Conservation (phyloP, 192 early-diverging fungal genomes). For the Phycomyces blakesleeanus region DNA sequence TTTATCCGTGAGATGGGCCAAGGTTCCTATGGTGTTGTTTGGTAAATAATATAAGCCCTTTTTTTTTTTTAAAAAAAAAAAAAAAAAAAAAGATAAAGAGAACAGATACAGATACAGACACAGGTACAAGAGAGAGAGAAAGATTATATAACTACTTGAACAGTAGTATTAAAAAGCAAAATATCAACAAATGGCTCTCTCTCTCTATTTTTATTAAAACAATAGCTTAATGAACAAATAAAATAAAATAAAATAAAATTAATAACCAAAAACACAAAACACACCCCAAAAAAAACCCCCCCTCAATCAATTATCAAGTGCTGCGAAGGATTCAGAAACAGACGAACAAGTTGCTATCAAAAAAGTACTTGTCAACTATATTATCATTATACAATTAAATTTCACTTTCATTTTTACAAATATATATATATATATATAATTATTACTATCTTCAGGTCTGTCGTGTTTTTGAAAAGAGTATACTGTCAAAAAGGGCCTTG, state of each 20-base stretch:
- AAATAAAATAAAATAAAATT: not conserved
- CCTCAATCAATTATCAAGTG: slow-evolving; percentile 17
- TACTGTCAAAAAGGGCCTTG: slow-evolving; percentile 66
- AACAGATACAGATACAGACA: no score
- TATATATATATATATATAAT: not conserved
- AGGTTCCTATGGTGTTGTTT: slow-evolving; percentile 77
- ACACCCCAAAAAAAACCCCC: no score
- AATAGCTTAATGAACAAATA: no score
- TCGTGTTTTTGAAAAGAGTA: slow-evolving; percentile 61
- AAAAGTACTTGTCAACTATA: slow-evolving; percentile 41
- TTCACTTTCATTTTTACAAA: not conserved
- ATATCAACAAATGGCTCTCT: no score
- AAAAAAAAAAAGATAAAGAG: slow-evolving; percentile 4
- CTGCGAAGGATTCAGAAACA: slow-evolving; percentile 40
- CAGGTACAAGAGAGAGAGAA: no score
- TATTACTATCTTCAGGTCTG: slow-evolving; percentile 22
- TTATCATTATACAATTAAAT: not conserved
- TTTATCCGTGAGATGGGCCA: slow-evolving; percentile 83
- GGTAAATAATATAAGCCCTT: slow-evolving; percentile 21
- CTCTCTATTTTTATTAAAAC: no score
- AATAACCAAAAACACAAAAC: no score
- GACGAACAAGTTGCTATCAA: slow-evolving; percentile 61
- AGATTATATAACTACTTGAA: no score
- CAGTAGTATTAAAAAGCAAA: no score
- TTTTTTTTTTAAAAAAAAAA: slow-evolving; percentile 4